Evolutionary conservation across 2,329 filamentous ascomycete genomes (phyloP).

Genomic region (Monilinia fructicola): DNA sequence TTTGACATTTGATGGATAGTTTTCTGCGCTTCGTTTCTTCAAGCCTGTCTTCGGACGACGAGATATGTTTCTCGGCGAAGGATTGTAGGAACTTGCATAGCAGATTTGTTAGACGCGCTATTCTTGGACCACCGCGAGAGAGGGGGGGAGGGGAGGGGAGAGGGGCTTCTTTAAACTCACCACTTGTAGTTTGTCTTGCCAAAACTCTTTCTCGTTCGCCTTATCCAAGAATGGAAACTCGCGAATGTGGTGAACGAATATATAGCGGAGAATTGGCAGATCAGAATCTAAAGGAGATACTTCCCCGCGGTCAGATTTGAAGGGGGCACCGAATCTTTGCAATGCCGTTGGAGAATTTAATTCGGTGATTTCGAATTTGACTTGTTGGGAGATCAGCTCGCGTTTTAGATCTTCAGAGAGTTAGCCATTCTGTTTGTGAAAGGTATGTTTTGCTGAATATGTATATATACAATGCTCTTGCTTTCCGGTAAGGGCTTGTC

Average conservation of each 20-base stretch:
- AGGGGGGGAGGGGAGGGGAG: too few species aligned
- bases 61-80: slow-evolving; percentile 95
- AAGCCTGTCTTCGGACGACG: slow-evolving; percentile 89
- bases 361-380: slow-evolving; percentile 85
- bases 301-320: slow-evolving; percentile 88
- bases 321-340: slow-evolving; percentile 91
- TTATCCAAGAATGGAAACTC: slow-evolving; percentile 98
- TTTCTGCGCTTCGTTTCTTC: slow-evolving; percentile 96
- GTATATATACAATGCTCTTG: slow-evolving; percentile 90
- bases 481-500: slow-evolving; percentile 73
- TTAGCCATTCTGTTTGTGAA: slow-evolving; percentile 17
- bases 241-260: slow-evolving; percentile 96
- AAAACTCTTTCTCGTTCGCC: slow-evolving; percentile 97
- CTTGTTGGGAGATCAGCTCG: slow-evolving; percentile 88
- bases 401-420: slow-evolving; percentile 77
- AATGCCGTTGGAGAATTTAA: slow-evolving; percentile 93
- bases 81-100: slow-evolving; percentile 80
- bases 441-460: slow-evolving; percentile 41
- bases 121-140: neutral
- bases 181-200: slow-evolving; percentile 96
- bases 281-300: slow-evolving; percentile 92
- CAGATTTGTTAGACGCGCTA: slow-evolving; percentile 20
- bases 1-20: slow-evolving; percentile 87
- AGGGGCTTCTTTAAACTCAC: slow-evolving; percentile 53
- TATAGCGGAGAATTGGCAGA: slow-evolving; percentile 88